Conservation (phyloP, 176 grass and related monocot genomes). For the Guadua angustifolia region DNA sequence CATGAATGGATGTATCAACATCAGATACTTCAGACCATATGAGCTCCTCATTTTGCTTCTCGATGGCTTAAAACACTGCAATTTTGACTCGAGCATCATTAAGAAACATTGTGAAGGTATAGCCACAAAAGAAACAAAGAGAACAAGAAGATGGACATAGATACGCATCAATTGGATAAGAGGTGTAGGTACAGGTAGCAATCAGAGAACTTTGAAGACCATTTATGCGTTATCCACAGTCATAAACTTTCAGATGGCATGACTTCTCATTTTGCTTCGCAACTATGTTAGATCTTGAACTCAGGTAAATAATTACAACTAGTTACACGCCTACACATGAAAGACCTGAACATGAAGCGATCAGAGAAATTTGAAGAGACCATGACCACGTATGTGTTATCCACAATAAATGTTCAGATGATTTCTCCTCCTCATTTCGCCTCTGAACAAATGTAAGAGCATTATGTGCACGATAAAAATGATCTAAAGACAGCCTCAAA, state of each 20-base stretch:
- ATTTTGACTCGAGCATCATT: background rate
- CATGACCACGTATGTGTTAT: conserved; percentile 29
- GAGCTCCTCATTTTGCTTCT: conserved; percentile 52
- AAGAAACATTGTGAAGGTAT: background rate
- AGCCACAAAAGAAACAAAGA: background rate
- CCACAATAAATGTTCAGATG: conserved; percentile 44
- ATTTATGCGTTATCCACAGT: conserved; percentile 27
- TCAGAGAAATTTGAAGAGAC: conserved; percentile 71
- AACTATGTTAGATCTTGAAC: background rate
- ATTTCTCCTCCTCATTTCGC: conserved; percentile 51
- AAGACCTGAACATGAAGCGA: conserved; percentile 11
- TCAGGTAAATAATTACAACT: background rate
- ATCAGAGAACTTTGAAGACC: conserved; percentile 49
- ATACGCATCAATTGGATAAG: background rate
- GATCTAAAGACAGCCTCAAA: background rate
- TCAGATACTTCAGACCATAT: conserved; percentile 46
- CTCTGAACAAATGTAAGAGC: background rate
- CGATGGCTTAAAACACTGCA: background rate
- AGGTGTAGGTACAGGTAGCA: background rate
- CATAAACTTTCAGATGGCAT: conserved; percentile 17
- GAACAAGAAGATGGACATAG: background rate
- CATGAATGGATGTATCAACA: conserved; percentile 45
- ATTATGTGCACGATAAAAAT: background rate
- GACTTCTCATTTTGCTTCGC: conserved; percentile 26
- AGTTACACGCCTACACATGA: background rate